These are phyloP conservation scores for Colletotrichum shisoi DNA, from an alignment of 2,329 filamentous ascomycete genomes.

Conservation along the genomic window DNA sequence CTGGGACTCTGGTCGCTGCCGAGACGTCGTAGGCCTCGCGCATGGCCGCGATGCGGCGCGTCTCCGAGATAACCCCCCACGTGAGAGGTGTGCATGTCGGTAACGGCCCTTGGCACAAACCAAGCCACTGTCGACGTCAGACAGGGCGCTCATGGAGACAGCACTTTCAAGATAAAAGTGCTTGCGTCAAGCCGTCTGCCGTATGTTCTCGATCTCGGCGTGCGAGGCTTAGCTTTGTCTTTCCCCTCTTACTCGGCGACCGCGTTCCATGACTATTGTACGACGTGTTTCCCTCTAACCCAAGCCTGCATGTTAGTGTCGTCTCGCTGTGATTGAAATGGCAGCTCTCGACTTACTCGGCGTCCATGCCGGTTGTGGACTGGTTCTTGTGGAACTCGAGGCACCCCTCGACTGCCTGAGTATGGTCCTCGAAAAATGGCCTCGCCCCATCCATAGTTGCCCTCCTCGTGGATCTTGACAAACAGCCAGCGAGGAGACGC, in stretches of 20 bases:
- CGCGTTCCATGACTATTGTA: too few relatives aligned
- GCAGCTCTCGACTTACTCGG: constrained; percentile 57
- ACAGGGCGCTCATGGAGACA: constrained; percentile 73
- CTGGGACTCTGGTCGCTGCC: constrained; percentile 67
- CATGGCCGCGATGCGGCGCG: constrained; percentile 68
- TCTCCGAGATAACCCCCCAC: constrained; percentile 69
- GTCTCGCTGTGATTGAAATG: background rate
- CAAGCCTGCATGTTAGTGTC: too few relatives aligned
- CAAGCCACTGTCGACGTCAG: constrained; percentile 69
- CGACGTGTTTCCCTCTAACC: too few relatives aligned
- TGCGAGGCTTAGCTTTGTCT: too few relatives aligned
- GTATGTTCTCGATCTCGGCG: constrained; percentile 70
- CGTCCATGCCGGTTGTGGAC: constrained; percentile 64
- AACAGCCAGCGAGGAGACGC: constrained; percentile 72
- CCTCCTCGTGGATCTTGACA: constrained; percentile 68
- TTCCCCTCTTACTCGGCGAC: too few relatives aligned
- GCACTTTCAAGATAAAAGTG: constrained; percentile 74
- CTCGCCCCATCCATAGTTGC: constrained; percentile 69
- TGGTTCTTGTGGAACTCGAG: constrained; percentile 66
- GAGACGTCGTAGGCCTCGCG: constrained; percentile 71
- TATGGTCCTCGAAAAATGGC: constrained; percentile 70
- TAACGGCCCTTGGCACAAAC: background rate
- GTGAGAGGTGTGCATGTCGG: constrained; percentile 52
- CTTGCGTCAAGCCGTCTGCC: constrained; percentile 69
- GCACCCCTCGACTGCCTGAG: constrained; percentile 70